Conservation (phyloP, 1,284 basidiomycete species). For the Porogramme epimiltina region DNA sequence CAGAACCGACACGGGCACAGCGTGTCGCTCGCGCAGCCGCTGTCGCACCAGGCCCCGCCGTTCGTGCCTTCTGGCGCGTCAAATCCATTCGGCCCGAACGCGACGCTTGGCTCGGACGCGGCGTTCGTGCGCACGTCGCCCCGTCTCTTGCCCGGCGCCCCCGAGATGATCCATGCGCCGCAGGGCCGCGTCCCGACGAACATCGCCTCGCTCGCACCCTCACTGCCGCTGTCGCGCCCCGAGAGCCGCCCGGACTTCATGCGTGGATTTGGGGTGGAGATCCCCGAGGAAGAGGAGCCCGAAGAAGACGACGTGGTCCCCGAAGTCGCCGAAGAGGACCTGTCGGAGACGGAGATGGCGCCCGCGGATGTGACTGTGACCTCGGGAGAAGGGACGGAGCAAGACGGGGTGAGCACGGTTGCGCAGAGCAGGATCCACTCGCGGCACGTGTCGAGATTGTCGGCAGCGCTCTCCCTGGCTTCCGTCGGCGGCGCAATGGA, state of each 20-base stretch:
- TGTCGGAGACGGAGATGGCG: conserved; percentile 12
- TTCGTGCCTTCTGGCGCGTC: conserved; percentile 45
- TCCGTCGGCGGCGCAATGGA: conserved; percentile 54
- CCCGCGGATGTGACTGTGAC: conserved; percentile 26
- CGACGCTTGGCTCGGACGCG: conserved; percentile 54
- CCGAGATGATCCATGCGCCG: conserved; percentile 51
- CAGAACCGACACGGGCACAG: conserved; percentile 68
- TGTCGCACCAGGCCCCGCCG: conserved; percentile 37
- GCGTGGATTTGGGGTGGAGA: conserved; percentile 77
- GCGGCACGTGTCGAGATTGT: conserved; percentile 68
- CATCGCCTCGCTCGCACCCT: conserved; percentile 48
- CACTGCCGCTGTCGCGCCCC: conserved; percentile 42
- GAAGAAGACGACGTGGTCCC: conserved; percentile 36
- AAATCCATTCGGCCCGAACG: conserved; percentile 65
- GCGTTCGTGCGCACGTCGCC: conserved; percentile 29
- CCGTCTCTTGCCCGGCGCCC: conserved; percentile 16
- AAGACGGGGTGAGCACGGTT: conserved; percentile 44
- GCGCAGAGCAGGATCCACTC: conserved; percentile 61
- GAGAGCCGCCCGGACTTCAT: conserved; percentile 69
- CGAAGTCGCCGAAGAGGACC: conserved; percentile 29
- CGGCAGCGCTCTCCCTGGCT: conserved; percentile 63
- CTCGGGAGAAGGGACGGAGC: conserved; percentile 34
- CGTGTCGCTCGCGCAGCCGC: conserved; percentile 66
- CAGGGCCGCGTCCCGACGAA: conserved; percentile 60
- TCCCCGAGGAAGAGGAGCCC: conserved; percentile 56